Evolutionary conservation across 2,329 filamentous ascomycete species (phyloP).

Genomic region (Sclerotinia sclerotiorum): DNA sequence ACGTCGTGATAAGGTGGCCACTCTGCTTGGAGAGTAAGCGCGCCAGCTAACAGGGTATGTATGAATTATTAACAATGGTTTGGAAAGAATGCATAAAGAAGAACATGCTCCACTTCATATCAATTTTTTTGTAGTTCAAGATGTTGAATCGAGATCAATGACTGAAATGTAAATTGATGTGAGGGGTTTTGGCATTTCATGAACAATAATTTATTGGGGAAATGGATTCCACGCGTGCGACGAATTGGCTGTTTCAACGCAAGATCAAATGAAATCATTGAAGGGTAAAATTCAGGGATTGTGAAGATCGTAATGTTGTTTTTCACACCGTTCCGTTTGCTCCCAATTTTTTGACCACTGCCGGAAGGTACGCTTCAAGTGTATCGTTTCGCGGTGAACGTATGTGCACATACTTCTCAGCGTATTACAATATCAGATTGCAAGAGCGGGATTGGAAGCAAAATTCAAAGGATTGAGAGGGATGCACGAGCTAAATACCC

Average conservation of each 20-base stretch:
- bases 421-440: neutral
- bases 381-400: neutral
- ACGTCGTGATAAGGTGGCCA: neutral
- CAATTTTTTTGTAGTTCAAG: neutral
- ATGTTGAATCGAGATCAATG: slow-evolving; percentile 8
- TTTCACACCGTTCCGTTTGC: neutral
- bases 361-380: neutral
- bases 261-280: neutral
- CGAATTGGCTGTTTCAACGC: neutral
- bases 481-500: neutral
- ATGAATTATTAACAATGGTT: neutral
- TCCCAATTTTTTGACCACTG: neutral
- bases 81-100: neutral
- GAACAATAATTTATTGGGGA: neutral
- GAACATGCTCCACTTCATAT: neutral
- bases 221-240: neutral
- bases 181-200: neutral
- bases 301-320: neutral
- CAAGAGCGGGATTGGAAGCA: neutral
- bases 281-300: neutral
- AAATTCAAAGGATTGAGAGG: neutral
- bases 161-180: neutral
- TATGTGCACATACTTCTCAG: neutral
- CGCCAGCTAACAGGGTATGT: slow-evolving; percentile 5
- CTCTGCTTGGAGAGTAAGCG: slow-evolving; percentile 9